Percentiles rank a stretch among this genome's conserved stretches.
Conservation (phyloP, 441 rosid genomes). For the Pelargonium citronellum region DNA sequence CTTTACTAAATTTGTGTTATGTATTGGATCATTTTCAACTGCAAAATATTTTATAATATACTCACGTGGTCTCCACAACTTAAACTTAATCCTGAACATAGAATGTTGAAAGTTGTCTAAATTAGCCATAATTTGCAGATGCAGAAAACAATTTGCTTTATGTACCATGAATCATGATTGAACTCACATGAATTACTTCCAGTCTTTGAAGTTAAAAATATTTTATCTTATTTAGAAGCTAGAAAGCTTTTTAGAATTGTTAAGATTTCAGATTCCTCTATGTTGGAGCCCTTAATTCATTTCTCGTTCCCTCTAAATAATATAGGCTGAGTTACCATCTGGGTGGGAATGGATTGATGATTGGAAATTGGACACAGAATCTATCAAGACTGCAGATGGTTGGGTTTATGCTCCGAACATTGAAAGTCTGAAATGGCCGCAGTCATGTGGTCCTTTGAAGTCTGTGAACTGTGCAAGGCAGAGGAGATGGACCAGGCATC, state of each 20-base stretch:
- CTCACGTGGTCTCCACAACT: too few relatives aligned
- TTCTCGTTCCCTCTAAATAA: slow-evolving; percentile 4
- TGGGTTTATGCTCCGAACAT: slow-evolving; percentile 67
- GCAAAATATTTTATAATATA: too few relatives aligned
- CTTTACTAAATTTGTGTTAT: too few relatives aligned
- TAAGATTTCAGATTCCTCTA: background rate
- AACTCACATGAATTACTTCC: background rate
- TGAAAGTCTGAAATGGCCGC: slow-evolving; percentile 56
- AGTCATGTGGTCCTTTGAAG: slow-evolving; percentile 40
- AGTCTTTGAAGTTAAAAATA: background rate
- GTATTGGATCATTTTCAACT: too few relatives aligned
- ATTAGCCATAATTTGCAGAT: too few relatives aligned
- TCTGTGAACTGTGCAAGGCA: slow-evolving; percentile 52
- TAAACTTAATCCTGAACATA: too few relatives aligned
- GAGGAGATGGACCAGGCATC: slow-evolving; percentile 63
- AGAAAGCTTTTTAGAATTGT: slow-evolving; percentile 3
- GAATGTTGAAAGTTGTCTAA: too few relatives aligned
- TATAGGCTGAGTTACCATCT: slow-evolving; percentile 45
- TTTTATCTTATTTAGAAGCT: background rate
- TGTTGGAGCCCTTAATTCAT: slow-evolving; percentile 5
- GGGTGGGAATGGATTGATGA: slow-evolving; percentile 60
- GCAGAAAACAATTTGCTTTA: background rate
- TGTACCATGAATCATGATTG: background rate
- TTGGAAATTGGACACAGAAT: slow-evolving; percentile 54
- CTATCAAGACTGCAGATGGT: slow-evolving; percentile 44